Base-by-base conservation (phyloP, 768 basidiomycete genomes). In the Naematelia encephala region DNA sequence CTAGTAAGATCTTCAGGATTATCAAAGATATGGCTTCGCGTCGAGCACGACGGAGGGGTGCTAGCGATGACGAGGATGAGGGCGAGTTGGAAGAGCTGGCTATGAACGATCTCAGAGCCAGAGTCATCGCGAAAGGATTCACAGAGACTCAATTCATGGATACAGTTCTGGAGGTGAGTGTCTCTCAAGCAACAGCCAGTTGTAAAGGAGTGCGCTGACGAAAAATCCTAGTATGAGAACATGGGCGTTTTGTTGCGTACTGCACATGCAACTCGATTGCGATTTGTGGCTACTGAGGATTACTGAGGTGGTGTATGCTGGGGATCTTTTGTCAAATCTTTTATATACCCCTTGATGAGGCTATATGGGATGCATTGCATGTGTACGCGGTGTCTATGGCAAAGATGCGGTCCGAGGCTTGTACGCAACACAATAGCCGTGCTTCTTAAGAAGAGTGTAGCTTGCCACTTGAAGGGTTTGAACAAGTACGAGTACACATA, bases 141-240 rank as follows among this genome's bases (percentile, higher is more conserved):
- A 97, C 91, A 13, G 94, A 99, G 74, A 85, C 83, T 1, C 88
- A 91, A 77, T 82, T 99, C 13, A 89, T 87, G 81, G 86, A 90
- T 61, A 89, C 90, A 0, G 87, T 97, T 51, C 68, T 81, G 16
- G 82, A 88, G 81, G 92, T 92, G 70, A 75, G 85, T 64, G 8
- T 46, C 10, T 21, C 0, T 1, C 11, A 25, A 42, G 11, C 22
- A 12, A 19, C 11, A 42, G 19, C 21, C 21, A 2, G n/a, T 39
- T 16, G 34, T 16, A 16, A 39, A 8, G 34, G 34, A 39, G 34
- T 39, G 16, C 26, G 52, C 56, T 63, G 34, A 61, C 48, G 14
- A n/a, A 5, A 8, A 8, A 8, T 39, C 8, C 8, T 70, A 97
- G 93, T 97, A 96, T 75, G 92, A 96, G 76, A 82, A 86, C 48